A percentile compares a stretch with the other conserved stretches of the same genome.
Evolutionary conservation across 306 rosid genomes (phyloP).

Genomic region (Trifolium fragiferum): DNA sequence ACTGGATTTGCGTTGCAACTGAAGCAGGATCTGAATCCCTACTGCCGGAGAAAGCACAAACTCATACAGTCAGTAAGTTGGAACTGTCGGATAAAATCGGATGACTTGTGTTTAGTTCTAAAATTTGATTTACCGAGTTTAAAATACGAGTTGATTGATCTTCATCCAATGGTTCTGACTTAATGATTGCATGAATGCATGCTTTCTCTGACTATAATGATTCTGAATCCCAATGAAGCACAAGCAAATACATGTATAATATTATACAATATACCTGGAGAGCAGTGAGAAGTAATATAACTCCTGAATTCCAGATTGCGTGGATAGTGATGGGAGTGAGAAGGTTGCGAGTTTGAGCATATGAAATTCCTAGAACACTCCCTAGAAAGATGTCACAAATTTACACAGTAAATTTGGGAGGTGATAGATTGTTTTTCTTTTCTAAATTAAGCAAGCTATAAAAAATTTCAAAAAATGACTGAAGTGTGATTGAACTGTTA

Average conservation of each 20-base stretch:
- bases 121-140: neutral
- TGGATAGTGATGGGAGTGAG: slow-evolving; percentile 95
- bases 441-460: too few relatives aligned
- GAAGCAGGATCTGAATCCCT: neutral
- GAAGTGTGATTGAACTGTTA: too few relatives aligned
- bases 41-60: neutral
- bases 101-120: neutral
- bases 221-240: neutral
- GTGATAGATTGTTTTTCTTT: too few relatives aligned
- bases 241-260: neutral
- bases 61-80: neutral
- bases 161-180: neutral
- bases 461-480: too few relatives aligned
- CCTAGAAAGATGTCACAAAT: slow-evolving; percentile 55
- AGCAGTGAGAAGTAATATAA: slow-evolving; percentile 82
- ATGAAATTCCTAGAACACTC: slow-evolving; percentile 84
- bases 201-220: neutral
- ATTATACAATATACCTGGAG: slow-evolving; percentile 64
- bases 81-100: neutral
- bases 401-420: neutral
- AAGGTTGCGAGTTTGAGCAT: slow-evolving; percentile 97
- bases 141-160: neutral
- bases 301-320: slow-evolving; percentile 96
- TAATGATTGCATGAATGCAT: neutral
- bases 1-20: slow-evolving; percentile 5